Base-by-base conservation (phyloP, 441 rosid genomes). In the Aquilaria agallochum region DNA sequence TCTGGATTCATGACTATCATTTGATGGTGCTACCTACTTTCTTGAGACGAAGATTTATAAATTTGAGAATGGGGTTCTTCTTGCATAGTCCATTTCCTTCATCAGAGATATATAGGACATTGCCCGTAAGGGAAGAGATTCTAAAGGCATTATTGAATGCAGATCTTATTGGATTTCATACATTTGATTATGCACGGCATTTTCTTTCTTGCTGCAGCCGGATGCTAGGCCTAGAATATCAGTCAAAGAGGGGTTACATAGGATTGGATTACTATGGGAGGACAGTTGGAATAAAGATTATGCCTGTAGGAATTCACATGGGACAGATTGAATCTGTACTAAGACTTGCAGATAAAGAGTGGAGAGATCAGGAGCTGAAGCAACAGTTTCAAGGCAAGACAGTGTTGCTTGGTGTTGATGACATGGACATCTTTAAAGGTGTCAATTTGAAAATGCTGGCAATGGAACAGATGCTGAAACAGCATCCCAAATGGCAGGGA, bases 291-390 rank as follows among this genome's bases (percentile, higher is more conserved):
- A 80, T 87, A 76, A 87, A 87, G 74, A 87, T 87, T 58, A 85
- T 87, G 95, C 95, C 95, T 20, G 89, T 87, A 34, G 95, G 95
- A 46, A 85, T 85, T 52, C 95, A 87, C 73, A 87, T 85, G 91
- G 95, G 86, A 30, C 95, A 85, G 80, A 85, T 87, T 53, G 81
- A 83, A 72, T 76, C 85, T 2, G 91, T 87, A 10, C 51, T 87
- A 72, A 81, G 66, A 70, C 85, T 76, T 55, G 83, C 91, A 3
- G 95, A 85, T 53, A 85, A 81, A 64, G 95, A 87, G 44, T 85
- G 95, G 95, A 83, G 87, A 68, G 91, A 78, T 3, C 74, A 72
- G 27, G 95, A 87, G 76, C 87, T 87, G 20, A 85, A 81, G 69
- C 89, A 78, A 68, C 86, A 87, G 67, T 85, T 87, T 75, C 78